Evolutionary conservation across 2,329 filamentous ascomycete species (phyloP), one percentile per base, ranked within the genome.

Genomic region (Cytospora paraplurivora): DNA sequence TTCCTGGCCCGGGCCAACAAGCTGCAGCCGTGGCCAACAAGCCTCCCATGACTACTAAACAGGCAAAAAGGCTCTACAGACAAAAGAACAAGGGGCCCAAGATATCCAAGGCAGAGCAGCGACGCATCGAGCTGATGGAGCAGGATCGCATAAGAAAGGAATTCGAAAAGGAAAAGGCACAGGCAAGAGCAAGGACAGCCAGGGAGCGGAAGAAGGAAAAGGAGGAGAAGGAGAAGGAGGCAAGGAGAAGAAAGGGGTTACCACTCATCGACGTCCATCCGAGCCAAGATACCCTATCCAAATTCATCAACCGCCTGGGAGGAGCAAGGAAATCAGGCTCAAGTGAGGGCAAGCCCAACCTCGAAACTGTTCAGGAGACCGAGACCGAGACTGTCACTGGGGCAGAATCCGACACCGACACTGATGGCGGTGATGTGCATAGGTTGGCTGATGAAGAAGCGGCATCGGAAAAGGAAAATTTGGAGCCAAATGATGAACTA

Each of bases 171-270:
- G 82, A 80, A 68, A 79, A 77, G 67, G 76, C 78, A 1, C 76
- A 79, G 19, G 75, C 76, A 3, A 81, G 81, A 63, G 85, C 85
- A 1, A 78, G 77, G 59, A 71, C 77, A 10, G 78, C 78, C 2
- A 74, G 84, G 32, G 85, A 87, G 47, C 83, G 79, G 73, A 86
- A 85, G 72, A 82, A 79, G 64, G 81, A 79, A 17, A 85, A 82
- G 69, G 83, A 84, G 56, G 71, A 77, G 33, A 78, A 77, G 8
- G 80, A 81, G 63, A 76, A 74, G 52, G 79, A 82, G n/a, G 79
- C 76, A 58, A 84, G 80, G 73, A 82, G 75, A 69, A 81, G 76
- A 66, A 80, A 77, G 60, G 82, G 85, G 0, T 62, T 85, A 63
- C 85, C 85, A 15, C 73, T 86, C 5, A 77, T 83, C n/a, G 77